Base-by-base conservation (phyloP, 2,329 filamentous ascomycete genomes). In the Fusarium piperis region DNA sequence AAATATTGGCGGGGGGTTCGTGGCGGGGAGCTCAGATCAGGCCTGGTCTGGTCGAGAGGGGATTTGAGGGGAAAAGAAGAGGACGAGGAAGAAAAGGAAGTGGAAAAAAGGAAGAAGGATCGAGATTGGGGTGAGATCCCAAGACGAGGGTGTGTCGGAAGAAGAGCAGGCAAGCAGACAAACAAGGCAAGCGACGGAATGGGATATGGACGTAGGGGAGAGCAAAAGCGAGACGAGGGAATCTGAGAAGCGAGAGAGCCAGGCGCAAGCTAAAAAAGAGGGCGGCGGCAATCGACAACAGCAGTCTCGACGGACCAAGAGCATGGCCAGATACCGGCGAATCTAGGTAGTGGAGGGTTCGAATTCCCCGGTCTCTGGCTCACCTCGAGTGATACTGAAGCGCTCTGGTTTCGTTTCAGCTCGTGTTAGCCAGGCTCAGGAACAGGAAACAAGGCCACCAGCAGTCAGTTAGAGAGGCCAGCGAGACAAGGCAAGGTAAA, bases 1-100 rank as follows among this genome's bases (percentile, higher is more conserved):
- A 60, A 71, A 77, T 67, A 62, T 59, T 65, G 67, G 67, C 71
- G 64, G 59, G 68, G 64, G 66, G 71, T 68, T 71, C 69, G 68
- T 73, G 74, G 74, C 74, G 67, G 74, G 74, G 69, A 76, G 74
- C 74, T 76, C 71, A 75, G 74, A 76, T 74, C 74, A 74, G 62
- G 70, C 59, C 68, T 63, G 68, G 64, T n/a, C 18, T 62, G 33
- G 53, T 30, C 35, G 56, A 62, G 65, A 69, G 64, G 41, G 60
- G 61, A 55, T 35, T 72, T 62, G 65, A 62, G 59, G 63, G 59
- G 51, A 63, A 58, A 46, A 48, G 56, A 44, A 58, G 33, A 61
- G 62, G 56, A 26, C 46, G 53, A 51, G 46, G 32, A 64, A 63
- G 55, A 67, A 68, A 60, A 57, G 46, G 55, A 59, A 60, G 51